phyloP scores from a whole-genome alignment of 2,329 filamentous ascomycete genomes.

The Aspergillus pseudoterreus region DNA sequence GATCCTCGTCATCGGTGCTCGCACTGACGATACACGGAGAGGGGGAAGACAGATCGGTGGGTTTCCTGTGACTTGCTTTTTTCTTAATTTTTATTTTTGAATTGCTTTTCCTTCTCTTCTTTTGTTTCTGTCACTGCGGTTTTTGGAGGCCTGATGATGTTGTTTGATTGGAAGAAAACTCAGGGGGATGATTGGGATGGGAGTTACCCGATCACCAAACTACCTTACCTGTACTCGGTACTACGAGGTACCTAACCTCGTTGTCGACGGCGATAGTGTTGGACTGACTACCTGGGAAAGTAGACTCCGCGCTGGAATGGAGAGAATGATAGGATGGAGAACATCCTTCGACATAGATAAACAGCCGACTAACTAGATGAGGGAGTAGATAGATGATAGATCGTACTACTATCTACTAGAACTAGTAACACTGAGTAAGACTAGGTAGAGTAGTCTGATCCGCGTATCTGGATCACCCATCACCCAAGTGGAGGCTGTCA shows the following conservation, averaged over 20 bases:
- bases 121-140: background rate
- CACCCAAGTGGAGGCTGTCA: slow-evolving; percentile 5
- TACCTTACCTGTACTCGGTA: too few relatives aligned
- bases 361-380: too few relatives aligned
- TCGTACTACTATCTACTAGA: too few relatives aligned
- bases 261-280: background rate
- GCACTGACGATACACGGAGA: background rate
- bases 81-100: background rate
- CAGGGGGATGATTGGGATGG: background rate
- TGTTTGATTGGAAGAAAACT: too few relatives aligned
- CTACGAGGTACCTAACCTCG: background rate
- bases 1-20: slow-evolving; percentile 1
- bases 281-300: background rate
- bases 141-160: slow-evolving; percentile 12
- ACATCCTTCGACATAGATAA: too few relatives aligned
- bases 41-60: background rate
- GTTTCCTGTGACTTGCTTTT: background rate
- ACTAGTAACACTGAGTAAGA: background rate
- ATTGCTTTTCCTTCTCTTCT: background rate
- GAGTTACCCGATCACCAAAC: background rate
- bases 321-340: too few relatives aligned
- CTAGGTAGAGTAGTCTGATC: background rate
- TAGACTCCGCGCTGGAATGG: too few relatives aligned
- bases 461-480: background rate
- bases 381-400: too few relatives aligned